Evolutionary conservation across 2,329 filamentous ascomycete species (phyloP).

Genomic region (Phaeosphaeriaceae sp.): DNA sequence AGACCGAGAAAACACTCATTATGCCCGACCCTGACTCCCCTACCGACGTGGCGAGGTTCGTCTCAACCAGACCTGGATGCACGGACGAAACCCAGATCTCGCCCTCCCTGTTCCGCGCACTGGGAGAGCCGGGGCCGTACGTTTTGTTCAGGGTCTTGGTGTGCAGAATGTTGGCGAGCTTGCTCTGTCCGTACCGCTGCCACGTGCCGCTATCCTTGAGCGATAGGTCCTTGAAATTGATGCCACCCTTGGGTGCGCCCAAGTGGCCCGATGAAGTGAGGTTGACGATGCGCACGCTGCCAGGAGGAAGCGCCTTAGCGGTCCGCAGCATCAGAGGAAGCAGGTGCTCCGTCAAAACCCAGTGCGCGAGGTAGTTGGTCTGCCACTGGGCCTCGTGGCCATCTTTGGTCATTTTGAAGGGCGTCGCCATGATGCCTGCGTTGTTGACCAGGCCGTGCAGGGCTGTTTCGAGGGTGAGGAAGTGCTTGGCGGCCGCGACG

Average conservation of each 20-base stretch:
- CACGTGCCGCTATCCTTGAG: slow-evolving; percentile 9
- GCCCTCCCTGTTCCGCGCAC: slow-evolving; percentile 6
- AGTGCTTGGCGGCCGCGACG: slow-evolving; percentile 38
- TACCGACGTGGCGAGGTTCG: slow-evolving; percentile 11
- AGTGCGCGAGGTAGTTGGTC: slow-evolving; percentile 55
- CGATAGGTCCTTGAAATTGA: slow-evolving; percentile 18
- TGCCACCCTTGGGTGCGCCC: slow-evolving; percentile 15
- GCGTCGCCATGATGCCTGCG: slow-evolving; percentile 47
- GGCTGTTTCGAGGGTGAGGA: slow-evolving; percentile 24
- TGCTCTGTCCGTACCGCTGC: slow-evolving; percentile 28
- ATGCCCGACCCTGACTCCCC: neutral
- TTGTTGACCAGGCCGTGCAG: slow-evolving; percentile 53
- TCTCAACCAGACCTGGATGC: slow-evolving; percentile 27
- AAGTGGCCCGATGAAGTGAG: slow-evolving; percentile 23
- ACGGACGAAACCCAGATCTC: slow-evolving; percentile 21
- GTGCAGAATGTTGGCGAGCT: slow-evolving; percentile 29
- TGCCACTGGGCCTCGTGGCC: slow-evolving; percentile 56
- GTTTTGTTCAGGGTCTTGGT: slow-evolving; percentile 16
- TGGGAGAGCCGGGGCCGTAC: slow-evolving; percentile 10
- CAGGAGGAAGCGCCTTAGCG: slow-evolving; percentile 39
- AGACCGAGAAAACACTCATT: neutral
- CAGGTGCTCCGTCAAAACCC: slow-evolving; percentile 50
- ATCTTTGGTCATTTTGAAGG: slow-evolving; percentile 40
- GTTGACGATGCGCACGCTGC: slow-evolving; percentile 30
- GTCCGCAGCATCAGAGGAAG: slow-evolving; percentile 31